Evolutionary conservation across 2,329 filamentous ascomycete genomes (phyloP), one percentile per base, ranked within the genome.

Genomic region (Colletotrichum trifolii): DNA sequence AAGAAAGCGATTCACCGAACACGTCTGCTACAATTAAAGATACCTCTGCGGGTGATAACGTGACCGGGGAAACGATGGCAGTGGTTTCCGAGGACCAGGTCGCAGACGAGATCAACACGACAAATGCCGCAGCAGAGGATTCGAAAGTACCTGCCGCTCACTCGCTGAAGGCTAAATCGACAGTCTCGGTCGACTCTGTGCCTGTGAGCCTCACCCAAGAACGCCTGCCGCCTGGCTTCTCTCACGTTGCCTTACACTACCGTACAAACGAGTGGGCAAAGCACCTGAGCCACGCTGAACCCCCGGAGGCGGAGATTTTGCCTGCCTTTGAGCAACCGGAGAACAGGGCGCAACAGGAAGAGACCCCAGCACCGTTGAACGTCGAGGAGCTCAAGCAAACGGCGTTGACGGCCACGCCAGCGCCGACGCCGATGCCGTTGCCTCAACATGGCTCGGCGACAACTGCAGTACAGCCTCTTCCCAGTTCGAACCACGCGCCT

Each of bases 241-340:
- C 94, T 1, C 90, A 87, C 66, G 86, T 97, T 8, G 91, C 94
- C 2, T 82, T 93, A 74, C 92, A 91, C 0, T 97, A 96, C 73
- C 88, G 95, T 62, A 97, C 94, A 2, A 97, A 97, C 69, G 95
- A 98, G 78, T 98, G 95, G 95, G 93, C 94, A 0, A 97, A 97
- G 75, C 93, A 97, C 75, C 83, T 97, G 10, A 88, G 89, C 68
- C 81, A 86, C 46, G 94, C 95, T 7, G 94, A 97, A 13, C 79
- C 81, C 6, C 93, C 93, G 1, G 85, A 89, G 52, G 76, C 85
- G 1, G 89, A 93, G 8, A 85, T 88, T 2, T 75, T 91, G 11
- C 81, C 85, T 33, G 73, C 87, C 4, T 73, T 83, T 67, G 75
- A 83, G 70, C 64, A 77, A 71, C 67, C 78, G 68, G 69, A 73